Base-by-base conservation (phyloP, 257 asterid genomes). In the Solanum phureja region DNA sequence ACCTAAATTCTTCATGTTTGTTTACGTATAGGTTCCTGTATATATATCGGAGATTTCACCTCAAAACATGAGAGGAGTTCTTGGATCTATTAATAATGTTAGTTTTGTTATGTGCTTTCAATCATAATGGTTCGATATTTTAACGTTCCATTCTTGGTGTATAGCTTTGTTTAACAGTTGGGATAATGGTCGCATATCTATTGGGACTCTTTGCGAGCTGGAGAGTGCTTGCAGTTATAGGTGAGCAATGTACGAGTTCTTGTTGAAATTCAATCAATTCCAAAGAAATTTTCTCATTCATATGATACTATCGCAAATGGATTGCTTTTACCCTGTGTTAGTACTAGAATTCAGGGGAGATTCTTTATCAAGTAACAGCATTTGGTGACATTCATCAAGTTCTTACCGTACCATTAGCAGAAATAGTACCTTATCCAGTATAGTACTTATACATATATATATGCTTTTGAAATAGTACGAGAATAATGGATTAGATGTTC, bases 1-100 rank as follows among this genome's bases (percentile, higher is more conserved):
- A 4, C 44, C 84, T 71, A 82, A 87, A 46, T 81, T 76, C 35
- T 40, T 76, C 34, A 24, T 76, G 44, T 49, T 87, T 64, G 79
- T 88, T 40, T 86, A 40, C 49, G 18, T 87, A 19, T 88, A 96
- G 99, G 98, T 96, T 74, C 99, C 99, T 29, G 98, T 96, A 29
- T 96, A 95, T 86, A 95, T 96, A 91, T 96, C 99, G 7, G 99
- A 96, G 95, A 94, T 96, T 84, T 94, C 98, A 4, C 98, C 98
- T 37, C 97, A 96, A 88, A 95, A 94, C 93, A 83, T 94, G 87
- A 96, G 99, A 91, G 98, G 98, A 90, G 91, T 94, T 89, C 97
- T 96, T 37, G 99, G 98, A 90, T 93, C 97, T 8, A 94, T 92
- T 85, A 94, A 93, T 89, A 96, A 96, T 96, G 99, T 95, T 87